These are phyloP conservation scores for Agrostemma githago DNA, from an alignment of 148 eudicot genomes.

Conservation along the genomic window DNA sequence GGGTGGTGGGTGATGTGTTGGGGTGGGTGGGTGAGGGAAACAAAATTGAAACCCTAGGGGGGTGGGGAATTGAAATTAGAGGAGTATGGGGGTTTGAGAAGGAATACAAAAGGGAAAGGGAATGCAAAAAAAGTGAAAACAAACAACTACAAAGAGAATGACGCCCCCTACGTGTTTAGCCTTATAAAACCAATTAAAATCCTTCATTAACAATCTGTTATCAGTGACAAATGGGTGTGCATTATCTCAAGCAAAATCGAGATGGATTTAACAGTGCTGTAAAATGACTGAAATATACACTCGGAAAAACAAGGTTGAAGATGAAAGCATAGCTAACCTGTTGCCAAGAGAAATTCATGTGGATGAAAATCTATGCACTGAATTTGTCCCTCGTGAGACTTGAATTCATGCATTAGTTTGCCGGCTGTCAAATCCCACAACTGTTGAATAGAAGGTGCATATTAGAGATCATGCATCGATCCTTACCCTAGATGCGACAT, in stretches of 20 bases:
- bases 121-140: too few relatives aligned
- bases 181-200: constrained; percentile 3
- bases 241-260: background rate
- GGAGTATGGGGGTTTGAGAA: too few relatives aligned
- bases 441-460: constrained; percentile 37
- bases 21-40: too few relatives aligned
- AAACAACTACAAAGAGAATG: too few relatives aligned
- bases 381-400: constrained; percentile 88
- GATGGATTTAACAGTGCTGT: constrained; percentile 9
- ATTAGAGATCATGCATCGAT: constrained; percentile 12
- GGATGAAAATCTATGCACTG: constrained; percentile 99
- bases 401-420: constrained; percentile 92
- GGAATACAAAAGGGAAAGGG: too few relatives aligned
- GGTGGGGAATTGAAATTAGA: too few relatives aligned
- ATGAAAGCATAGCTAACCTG: constrained; percentile 49
- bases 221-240: background rate
- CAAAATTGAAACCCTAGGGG: too few relatives aligned
- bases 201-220: background rate
- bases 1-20: too few relatives aligned
- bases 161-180: too few relatives aligned
- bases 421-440: constrained; percentile 99
- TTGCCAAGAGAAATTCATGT: constrained; percentile 91
- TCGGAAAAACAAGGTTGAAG: background rate
- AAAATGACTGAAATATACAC: constrained; percentile 10
- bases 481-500: background rate